Percentiles rank a stretch among this genome's conserved stretches.
phyloP scores from a whole-genome alignment of 2,329 filamentous ascomycete genomes.

The Pezicula rhizophila region DNA sequence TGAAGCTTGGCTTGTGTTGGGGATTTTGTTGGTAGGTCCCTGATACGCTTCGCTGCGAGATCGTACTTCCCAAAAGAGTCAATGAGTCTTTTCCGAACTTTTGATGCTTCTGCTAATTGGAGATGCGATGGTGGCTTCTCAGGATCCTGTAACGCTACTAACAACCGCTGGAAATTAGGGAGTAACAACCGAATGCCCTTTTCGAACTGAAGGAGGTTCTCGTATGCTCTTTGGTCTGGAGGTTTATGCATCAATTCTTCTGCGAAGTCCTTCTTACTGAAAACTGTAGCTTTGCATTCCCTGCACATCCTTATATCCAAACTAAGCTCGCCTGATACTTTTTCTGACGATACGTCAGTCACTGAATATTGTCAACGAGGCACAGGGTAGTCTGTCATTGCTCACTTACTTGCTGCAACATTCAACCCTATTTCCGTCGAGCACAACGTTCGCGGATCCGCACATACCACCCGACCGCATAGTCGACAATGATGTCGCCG shows the following conservation, averaged over 20 bases:
- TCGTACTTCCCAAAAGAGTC: slow-evolving; percentile 70
- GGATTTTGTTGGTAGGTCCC: slow-evolving; percentile 59
- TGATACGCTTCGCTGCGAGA: slow-evolving; percentile 59
- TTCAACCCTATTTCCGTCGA: slow-evolving; percentile 79
- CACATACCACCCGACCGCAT: slow-evolving; percentile 89
- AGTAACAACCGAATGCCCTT: slow-evolving; percentile 62
- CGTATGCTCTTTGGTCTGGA: slow-evolving; percentile 59
- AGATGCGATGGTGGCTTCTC: slow-evolving; percentile 40
- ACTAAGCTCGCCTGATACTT: slow-evolving; percentile 50
- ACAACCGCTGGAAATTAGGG: slow-evolving; percentile 63
- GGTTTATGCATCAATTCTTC: slow-evolving; percentile 50
- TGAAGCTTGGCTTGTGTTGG: slow-evolving; percentile 59
- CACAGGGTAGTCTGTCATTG: slow-evolving; percentile 1
- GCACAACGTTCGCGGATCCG: slow-evolving; percentile 76
- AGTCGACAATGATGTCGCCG: slow-evolving; percentile 90
- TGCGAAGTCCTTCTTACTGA: slow-evolving; percentile 62
- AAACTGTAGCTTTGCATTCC: slow-evolving; percentile 71
- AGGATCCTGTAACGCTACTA: slow-evolving; percentile 59
- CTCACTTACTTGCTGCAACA: slow-evolving; percentile 55
- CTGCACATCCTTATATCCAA: slow-evolving; percentile 88
- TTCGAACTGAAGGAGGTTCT: slow-evolving; percentile 65
- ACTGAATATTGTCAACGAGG: slow-evolving; percentile 21
- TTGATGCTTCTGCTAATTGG: slow-evolving; percentile 62
- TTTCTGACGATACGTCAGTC: slow-evolving; percentile 37
- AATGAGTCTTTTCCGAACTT: slow-evolving; percentile 64